A percentile compares a stretch with the other conserved stretches of the same genome.
Evolutionary conservation across 2,329 filamentous ascomycete species (phyloP).

Genomic region (Verruconis gallopava): DNA sequence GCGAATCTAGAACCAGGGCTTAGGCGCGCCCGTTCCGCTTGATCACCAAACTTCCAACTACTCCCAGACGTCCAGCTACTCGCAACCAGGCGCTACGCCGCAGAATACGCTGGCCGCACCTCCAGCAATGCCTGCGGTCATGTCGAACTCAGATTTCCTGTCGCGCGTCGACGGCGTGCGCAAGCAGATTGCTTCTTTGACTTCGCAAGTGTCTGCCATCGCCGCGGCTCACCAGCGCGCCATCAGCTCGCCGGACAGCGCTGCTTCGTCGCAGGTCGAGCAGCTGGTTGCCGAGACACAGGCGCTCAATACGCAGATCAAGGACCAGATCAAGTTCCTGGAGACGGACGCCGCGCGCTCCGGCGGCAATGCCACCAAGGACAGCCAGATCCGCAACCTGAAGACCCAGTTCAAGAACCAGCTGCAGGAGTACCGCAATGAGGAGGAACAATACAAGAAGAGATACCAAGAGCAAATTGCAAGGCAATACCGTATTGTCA

Average conservation of each 20-base stretch:
- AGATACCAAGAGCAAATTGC: slow-evolving; percentile 66
- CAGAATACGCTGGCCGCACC: slow-evolving; percentile 10
- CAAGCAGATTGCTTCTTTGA: slow-evolving; percentile 53
- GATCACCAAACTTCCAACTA: slow-evolving; percentile 25
- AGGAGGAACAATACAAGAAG: slow-evolving; percentile 58
- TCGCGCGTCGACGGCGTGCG: slow-evolving; percentile 53
- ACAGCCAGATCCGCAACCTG: slow-evolving; percentile 54
- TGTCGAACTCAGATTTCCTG: slow-evolving; percentile 57
- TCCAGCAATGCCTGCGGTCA: slow-evolving; percentile 22
- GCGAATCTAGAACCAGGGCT: too few species aligned
- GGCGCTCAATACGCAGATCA: slow-evolving; percentile 60
- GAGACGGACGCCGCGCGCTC: slow-evolving; percentile 58
- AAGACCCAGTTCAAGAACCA: slow-evolving; percentile 61
- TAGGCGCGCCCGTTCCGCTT: slow-evolving; percentile 17
- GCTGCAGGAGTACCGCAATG: slow-evolving; percentile 55
- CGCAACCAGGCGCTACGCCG: slow-evolving; percentile 11
- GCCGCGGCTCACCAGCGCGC: slow-evolving; percentile 58
- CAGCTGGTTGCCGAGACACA: slow-evolving; percentile 57
- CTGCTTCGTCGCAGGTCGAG: slow-evolving; percentile 45
- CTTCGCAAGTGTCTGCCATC: slow-evolving; percentile 54
- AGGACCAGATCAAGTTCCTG: slow-evolving; percentile 64
- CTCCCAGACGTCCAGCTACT: slow-evolving; percentile 27
- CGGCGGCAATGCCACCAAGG: slow-evolving; percentile 51
- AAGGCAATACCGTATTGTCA: slow-evolving; percentile 69
- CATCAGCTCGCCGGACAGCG: slow-evolving; percentile 49